Evolutionary conservation across 805 yeast species (phyloP).

Genomic region (Sporopachydermia quercuum): DNA sequence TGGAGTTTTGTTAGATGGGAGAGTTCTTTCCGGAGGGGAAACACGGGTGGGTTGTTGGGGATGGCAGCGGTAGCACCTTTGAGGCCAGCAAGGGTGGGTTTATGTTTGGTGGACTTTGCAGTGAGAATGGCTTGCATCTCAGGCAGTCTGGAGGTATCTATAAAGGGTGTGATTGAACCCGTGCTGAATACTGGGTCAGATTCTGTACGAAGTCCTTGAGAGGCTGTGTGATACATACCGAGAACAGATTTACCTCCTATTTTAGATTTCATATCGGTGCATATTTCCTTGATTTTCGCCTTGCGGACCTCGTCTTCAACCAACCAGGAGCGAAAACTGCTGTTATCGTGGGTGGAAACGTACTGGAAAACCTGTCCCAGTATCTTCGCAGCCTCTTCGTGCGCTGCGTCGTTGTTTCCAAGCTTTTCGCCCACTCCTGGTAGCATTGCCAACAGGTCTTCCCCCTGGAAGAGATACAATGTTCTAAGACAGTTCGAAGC

Average conservation of each 20-base stretch:
- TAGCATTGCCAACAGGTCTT: not conserved
- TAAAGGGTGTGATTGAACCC: no score
- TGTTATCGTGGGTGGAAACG: not conserved
- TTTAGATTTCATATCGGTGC: no score
- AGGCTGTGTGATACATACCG: no score
- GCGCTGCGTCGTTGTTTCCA: no score
- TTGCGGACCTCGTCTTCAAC: not conserved
- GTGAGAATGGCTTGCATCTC: no score
- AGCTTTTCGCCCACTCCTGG: no score
- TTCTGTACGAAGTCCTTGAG: no score
- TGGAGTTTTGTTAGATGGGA: conserved; percentile 6
- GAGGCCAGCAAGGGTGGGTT: not conserved
- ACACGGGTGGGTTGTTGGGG: not conserved
- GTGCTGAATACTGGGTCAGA: no score
- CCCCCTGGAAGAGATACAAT: not conserved
- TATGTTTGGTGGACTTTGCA: not conserved
- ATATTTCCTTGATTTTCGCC: no score
- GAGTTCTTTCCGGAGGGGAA: conserved; percentile 4
- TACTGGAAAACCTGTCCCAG: not conserved
- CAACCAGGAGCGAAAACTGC: not conserved
- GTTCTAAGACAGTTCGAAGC: not conserved
- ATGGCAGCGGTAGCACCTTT: conserved; percentile 1
- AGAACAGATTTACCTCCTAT: no score
- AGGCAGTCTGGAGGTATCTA: no score
- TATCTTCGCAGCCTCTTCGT: not conserved